Evolutionary conservation across 2,329 filamentous ascomycete species (phyloP).

Genomic region (Sporothrix mexicana): DNA sequence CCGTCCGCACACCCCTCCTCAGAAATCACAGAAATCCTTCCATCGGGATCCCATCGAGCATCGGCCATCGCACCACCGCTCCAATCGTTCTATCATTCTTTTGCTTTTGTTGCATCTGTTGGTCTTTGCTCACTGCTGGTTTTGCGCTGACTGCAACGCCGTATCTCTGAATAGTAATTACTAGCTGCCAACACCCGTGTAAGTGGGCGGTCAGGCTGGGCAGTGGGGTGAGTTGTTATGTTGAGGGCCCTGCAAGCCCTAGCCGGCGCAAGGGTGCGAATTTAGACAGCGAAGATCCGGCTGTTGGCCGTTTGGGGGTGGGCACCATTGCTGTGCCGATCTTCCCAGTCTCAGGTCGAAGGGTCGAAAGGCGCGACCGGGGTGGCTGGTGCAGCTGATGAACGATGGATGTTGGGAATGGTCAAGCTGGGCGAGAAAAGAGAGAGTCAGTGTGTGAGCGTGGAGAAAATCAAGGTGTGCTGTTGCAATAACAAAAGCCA

Average conservation of each 20-base stretch:
- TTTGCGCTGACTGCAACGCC: not conserved
- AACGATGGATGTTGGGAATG: not conserved
- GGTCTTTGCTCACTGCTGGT: not conserved
- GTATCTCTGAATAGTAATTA: not conserved
- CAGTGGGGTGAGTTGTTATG: too few species aligned
- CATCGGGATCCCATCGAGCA: slow-evolving; percentile 6
- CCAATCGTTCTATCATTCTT: not conserved
- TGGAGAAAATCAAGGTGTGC: too few species aligned
- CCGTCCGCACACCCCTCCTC: not conserved
- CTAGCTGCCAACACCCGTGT: not conserved
- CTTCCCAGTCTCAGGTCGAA: not conserved
- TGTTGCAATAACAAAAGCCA: not conserved
- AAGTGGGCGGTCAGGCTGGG: not conserved
- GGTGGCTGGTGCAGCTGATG: not conserved
- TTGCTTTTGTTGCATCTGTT: not conserved
- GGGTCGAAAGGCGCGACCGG: not conserved
- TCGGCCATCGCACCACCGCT: slow-evolving; percentile 1
- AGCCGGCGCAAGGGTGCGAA: not conserved
- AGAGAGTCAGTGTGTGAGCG: not conserved
- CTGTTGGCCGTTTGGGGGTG: slow-evolving; percentile 2
- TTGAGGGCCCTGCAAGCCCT: not conserved
- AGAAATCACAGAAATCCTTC: not conserved
- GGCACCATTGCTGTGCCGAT: slow-evolving; percentile 8
- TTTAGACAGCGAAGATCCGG: slow-evolving; percentile 23
- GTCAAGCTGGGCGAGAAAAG: not conserved